Conservation (phyloP, 2,329 filamentous ascomycete genomes). For the Aspergillus cejpii region DNA sequence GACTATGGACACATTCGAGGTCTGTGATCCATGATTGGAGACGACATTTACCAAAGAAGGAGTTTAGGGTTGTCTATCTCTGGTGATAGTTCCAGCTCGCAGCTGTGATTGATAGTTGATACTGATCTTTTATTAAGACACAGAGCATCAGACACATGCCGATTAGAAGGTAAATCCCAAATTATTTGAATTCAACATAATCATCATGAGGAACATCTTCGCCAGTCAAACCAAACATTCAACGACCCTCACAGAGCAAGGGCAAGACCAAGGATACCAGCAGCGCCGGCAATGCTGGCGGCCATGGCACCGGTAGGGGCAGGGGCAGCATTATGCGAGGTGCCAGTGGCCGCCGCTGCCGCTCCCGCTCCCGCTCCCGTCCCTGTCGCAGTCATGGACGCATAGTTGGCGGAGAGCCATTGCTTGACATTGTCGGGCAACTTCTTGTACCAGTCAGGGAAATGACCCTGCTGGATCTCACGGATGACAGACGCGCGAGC, state of each 20-base stretch:
- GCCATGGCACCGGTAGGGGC: slow-evolving; percentile 17
- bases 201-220: no score
- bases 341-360: slow-evolving; percentile 1
- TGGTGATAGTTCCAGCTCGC: not conserved
- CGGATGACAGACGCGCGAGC: slow-evolving; percentile 18
- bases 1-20: no score
- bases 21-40: not conserved
- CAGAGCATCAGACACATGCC: no score
- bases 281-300: slow-evolving; percentile 16
- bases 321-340: slow-evolving; percentile 12
- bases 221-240: not conserved
- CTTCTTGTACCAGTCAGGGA: slow-evolving; percentile 23
- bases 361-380: no score
- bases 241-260: slow-evolving; percentile 16
- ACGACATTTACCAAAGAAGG: not conserved
- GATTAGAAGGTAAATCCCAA: no score
- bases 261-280: slow-evolving; percentile 19
- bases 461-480: slow-evolving; percentile 20
- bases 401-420: slow-evolving; percentile 14
- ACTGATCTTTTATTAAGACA: not conserved
- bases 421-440: slow-evolving; percentile 25
- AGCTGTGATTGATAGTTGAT: not conserved
- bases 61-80: not conserved
- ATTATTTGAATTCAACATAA: no score
- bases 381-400: slow-evolving; percentile 2